These are phyloP conservation scores for Citrus glauca DNA, from an alignment of 345 rosid species.

Conservation along the genomic window DNA sequence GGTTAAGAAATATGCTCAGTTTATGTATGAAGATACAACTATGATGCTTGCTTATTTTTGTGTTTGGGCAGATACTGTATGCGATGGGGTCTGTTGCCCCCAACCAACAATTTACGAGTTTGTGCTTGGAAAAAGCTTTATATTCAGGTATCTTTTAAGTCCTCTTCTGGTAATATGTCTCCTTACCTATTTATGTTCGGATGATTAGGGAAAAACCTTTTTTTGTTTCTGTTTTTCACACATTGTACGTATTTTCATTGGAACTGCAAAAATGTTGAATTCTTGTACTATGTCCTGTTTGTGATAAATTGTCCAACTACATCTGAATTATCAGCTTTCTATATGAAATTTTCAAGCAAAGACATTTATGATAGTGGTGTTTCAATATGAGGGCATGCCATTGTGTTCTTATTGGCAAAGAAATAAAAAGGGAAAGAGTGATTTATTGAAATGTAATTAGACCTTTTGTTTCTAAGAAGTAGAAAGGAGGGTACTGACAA, in stretches of 20 bases:
- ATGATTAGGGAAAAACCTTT: not conserved
- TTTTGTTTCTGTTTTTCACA: not conserved
- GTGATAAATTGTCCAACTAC: not conserved
- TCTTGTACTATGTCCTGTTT: not conserved
- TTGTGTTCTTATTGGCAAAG: not conserved
- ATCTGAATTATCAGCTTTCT: not conserved
- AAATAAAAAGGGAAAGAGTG: not conserved
- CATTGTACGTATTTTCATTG: not conserved
- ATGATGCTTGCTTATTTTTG: not conserved
- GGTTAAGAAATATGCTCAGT: not conserved
- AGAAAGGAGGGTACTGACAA: not conserved
- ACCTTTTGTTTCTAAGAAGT: not conserved
- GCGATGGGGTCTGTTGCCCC: constrained; percentile 77
- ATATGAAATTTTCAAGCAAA: not conserved
- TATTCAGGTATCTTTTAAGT: constrained; percentile 52
- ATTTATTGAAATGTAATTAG: not conserved
- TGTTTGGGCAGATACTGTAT: constrained; percentile 56
- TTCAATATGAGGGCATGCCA: not conserved
- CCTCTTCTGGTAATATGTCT: not conserved
- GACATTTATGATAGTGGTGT: not conserved
- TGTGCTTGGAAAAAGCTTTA: constrained; percentile 93
- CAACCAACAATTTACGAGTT: constrained; percentile 55
- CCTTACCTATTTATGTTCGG: not conserved
- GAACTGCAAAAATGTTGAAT: not conserved
- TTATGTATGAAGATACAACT: not conserved